A percentile compares a stretch with the other conserved stretches of the same genome.
Evolutionary conservation across 371 early-diverging fungal species (phyloP).

Genomic region (Lichtheimia ornata): DNA sequence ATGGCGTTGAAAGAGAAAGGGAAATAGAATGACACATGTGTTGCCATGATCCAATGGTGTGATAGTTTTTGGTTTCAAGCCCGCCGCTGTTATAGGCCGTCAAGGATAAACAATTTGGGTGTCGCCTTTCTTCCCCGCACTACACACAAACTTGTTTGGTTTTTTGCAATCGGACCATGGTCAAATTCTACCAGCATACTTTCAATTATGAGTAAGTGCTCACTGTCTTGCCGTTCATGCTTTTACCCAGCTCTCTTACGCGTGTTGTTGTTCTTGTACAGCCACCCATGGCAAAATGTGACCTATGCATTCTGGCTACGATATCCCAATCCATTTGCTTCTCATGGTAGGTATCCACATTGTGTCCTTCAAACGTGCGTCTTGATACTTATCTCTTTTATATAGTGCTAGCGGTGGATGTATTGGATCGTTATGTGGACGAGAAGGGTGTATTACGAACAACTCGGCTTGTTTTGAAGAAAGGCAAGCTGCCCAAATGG

Average conservation of each 20-base stretch:
- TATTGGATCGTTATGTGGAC: constrained; percentile 86
- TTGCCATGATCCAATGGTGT: no score
- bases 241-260: neutral
- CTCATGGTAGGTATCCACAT: constrained; percentile 66
- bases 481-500: constrained; percentile 89
- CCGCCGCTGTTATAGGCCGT: no score
- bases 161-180: constrained; percentile 39
- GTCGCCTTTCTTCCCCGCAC: no score
- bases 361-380: neutral
- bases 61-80: no score
- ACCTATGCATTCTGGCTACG: constrained; percentile 89
- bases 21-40: no score
- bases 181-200: constrained; percentile 77
- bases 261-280: constrained; percentile 21
- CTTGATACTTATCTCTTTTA: neutral
- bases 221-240: no score
- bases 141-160: no score
- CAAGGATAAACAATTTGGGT: no score
- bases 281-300: constrained; percentile 83
- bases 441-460: constrained; percentile 81
- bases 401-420: constrained; percentile 82
- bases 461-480: constrained; percentile 87
- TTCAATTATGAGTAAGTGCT: constrained; percentile 69
- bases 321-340: constrained; percentile 97
- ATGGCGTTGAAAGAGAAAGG: no score